Base-by-base conservation (phyloP, 805 yeast species). In the Spathaspora passalidarum region DNA sequence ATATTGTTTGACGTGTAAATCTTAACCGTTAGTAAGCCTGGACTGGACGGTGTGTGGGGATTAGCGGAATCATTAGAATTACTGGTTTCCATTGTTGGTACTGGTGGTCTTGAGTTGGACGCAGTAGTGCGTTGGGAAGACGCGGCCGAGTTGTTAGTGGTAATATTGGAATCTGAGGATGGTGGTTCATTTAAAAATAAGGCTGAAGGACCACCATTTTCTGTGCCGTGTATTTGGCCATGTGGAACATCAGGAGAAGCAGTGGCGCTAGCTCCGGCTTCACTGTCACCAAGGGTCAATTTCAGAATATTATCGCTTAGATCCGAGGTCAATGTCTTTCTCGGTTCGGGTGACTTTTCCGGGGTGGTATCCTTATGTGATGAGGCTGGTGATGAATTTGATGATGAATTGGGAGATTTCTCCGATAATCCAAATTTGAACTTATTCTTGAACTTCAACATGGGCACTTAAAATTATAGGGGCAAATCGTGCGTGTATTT, bases 1-100 rank as follows among this genome's bases (percentile, higher is more conserved):
- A 89, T 76, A 42, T 81, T 79, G 48, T 78, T 76, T 32, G 91
- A 87, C 34, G 80, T 79, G 59, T 87, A 87, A 9, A 89, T 77
- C 59, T 87, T 86, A 21, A 89, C 84, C 0, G 91, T 86, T 53
- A 89, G 73, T 22, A 87, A 70, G 2, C 96, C 96, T 0, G 92
- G 90, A 25, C 49, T 53, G 2, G 57, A 18, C 40, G 37, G 25
- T 21, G 19, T 4, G 43, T 41, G 16, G 32, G n/a, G 7, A 23
- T 32, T 25, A 39, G 40, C 6, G 19, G 25, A 13, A 14, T n/a
- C 3, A 37, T 17, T 8, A 21, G 17, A 20, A 2, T 11, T 21
- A 26, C n/a, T 36, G 10, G 40, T 38, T 23, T 22, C 22, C 5
- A n/a, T 25, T 25, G 29, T 4, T 7, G 35, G 16, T 13, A n/a